Evolutionary conservation across 176 grass and related monocot genomes (phyloP), one percentile per base, ranked within the genome.

Genomic region (Carex scoparia): DNA sequence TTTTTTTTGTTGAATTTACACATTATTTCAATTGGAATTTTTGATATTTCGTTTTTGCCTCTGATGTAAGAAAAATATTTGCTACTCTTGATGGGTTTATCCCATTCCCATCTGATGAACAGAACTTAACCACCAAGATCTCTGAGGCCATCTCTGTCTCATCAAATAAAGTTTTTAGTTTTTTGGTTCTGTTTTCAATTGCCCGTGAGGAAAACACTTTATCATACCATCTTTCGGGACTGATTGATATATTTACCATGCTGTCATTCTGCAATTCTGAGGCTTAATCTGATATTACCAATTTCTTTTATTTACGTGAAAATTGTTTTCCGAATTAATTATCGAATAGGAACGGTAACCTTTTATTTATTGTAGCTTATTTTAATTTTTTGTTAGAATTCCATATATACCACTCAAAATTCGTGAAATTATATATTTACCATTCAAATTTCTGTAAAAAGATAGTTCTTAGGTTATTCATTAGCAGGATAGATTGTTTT

Each of bases 11-110:
- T 83, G 14, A 79, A 32, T 8, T 30, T 2, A 12, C 12, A 8
- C 28, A 8, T 56, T 72, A 4, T 11, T 16, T 48, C 1, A 18
- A 3, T 10, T 5, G 16, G 8, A 8, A 19, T 0, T 70, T 14
- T 70, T 67, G 4, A 1, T 5, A 7, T 69, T 68, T 79, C 5
- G 2, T 46, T 62, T 81, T 81, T 38, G 63, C 81, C 63, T 14
- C 19, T 83, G 81, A 83, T 83, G 81, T 83, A 53, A 81, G 32
- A 66, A 83, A 62, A 83, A 83, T 83, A 83, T 83, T 83, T 83
- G 81, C 81, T 83, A 83, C 62, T 83, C 81, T 83, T 83, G 81
- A 83, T 83, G 65, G 81, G 81, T 49, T n/a, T 31, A 69, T 46
- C 81, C 33, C 49, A 83, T 18, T 46, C 81, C 33, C 49, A 83